A percentile compares a stretch with the other conserved stretches of the same genome.
Conservation (phyloP, 345 rosid species). For the Dipteronia dyeriana region DNA sequence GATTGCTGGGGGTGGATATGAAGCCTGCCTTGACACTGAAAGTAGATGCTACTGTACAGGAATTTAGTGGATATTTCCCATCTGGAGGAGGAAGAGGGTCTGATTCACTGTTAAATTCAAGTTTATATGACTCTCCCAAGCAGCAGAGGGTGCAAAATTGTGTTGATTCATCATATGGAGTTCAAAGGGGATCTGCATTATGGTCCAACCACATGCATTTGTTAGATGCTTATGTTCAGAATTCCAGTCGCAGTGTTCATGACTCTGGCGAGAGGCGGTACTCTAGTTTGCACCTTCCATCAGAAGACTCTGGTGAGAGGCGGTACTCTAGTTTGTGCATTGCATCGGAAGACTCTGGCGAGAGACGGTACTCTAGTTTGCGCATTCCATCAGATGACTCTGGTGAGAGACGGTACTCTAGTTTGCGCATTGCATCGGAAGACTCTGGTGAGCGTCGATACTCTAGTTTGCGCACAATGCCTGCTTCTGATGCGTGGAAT, state of each 20-base stretch:
- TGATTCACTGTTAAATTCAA: constrained; percentile 50
- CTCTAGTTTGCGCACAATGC: constrained; percentile 52
- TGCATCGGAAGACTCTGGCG: constrained; percentile 37
- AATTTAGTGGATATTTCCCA: constrained; percentile 47
- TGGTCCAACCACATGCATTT: constrained; percentile 59
- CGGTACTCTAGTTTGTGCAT: constrained; percentile 68
- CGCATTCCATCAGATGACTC: constrained; percentile 38
- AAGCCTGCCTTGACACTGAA: constrained; percentile 46
- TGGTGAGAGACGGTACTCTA: constrained; percentile 71
- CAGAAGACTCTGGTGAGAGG: constrained; percentile 49
- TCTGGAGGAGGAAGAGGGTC: constrained; percentile 59
- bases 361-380: constrained; percentile 73
- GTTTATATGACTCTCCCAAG: constrained; percentile 54
- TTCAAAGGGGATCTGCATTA: constrained; percentile 52
- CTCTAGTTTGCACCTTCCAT: constrained; percentile 63
- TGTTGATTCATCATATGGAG: constrained; percentile 62
- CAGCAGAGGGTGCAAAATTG: constrained; percentile 54
- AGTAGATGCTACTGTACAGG: constrained; percentile 52
- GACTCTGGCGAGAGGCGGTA: constrained; percentile 72
- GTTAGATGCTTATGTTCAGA: constrained; percentile 56
- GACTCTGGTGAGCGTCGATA: constrained; percentile 25
- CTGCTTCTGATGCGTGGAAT: constrained; percentile 64
- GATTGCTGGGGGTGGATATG: constrained; percentile 50
- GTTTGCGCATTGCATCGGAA: constrained; percentile 49
- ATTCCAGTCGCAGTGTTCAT: constrained; percentile 40